A percentile compares a stretch with the other conserved stretches of the same genome.
phyloP scores from a whole-genome alignment of 495 filamentous ascomycete genomes.

The Evansstolkia leycettana region DNA sequence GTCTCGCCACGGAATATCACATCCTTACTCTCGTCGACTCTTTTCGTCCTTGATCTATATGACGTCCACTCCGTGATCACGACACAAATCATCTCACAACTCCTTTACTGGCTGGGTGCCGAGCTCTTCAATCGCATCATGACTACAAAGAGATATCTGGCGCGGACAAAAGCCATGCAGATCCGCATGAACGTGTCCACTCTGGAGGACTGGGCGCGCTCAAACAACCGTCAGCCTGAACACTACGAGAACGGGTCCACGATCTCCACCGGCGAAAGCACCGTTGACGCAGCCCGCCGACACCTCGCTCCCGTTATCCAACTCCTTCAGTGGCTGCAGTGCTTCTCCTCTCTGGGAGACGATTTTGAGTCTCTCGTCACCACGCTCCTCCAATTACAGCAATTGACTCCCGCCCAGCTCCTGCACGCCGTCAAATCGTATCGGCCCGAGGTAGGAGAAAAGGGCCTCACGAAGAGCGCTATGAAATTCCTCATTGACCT shows the following conservation, averaged over 20 bases:
- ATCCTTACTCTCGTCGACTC: conserved; percentile 88
- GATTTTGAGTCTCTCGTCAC: conserved; percentile 78
- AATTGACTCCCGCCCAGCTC: conserved; percentile 76
- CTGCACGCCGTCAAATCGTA: conserved; percentile 89
- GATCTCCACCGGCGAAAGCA: conserved; percentile 74
- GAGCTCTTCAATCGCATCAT: conserved; percentile 98
- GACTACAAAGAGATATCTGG: conserved; percentile 87
- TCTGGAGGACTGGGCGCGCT: conserved; percentile 89
- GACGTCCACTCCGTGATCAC: conserved; percentile 97
- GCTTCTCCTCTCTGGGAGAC: conserved; percentile 91
- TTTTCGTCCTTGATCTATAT: conserved; percentile 96
- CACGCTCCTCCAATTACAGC: conserved; percentile 77
- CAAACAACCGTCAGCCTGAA: conserved; percentile 87
- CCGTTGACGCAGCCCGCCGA: conserved; percentile 64
- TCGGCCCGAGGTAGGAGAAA: conserved; percentile 89
- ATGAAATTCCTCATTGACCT: conserved; percentile 74
- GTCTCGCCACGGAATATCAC: conserved; percentile 89
- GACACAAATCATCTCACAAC: conserved; percentile 80
- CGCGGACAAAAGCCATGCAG: conserved; percentile 97
- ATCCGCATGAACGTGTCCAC: conserved; percentile 97
- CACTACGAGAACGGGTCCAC: conserved; percentile 91
- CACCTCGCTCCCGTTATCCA: conserved; percentile 90
- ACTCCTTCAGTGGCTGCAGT: conserved; percentile 94
- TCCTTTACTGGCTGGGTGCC: conserved; percentile 92
- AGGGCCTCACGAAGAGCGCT: conserved; percentile 70